A percentile compares a stretch with the other conserved stretches of the same genome.
Evolutionary conservation across 495 filamentous ascomycete genomes (phyloP).

Genomic region (Talaromyces liani): DNA sequence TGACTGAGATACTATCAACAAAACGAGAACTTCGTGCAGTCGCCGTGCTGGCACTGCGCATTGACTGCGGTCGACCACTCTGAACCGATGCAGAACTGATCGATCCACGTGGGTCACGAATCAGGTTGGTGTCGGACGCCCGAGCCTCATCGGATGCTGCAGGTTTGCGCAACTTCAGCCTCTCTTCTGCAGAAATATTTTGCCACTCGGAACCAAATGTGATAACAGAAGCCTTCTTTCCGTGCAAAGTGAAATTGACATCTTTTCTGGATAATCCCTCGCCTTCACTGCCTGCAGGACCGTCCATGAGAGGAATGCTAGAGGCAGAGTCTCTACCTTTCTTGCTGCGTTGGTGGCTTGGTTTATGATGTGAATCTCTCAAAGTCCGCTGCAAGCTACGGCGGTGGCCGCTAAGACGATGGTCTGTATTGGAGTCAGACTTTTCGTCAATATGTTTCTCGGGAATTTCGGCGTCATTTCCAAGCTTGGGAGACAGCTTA

Average conservation of each 20-base stretch:
- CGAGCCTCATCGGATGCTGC: constrained; percentile 39
- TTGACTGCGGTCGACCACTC: constrained; percentile 25
- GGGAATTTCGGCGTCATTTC: constrained; percentile 29
- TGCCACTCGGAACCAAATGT: constrained; percentile 91
- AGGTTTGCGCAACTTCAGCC: constrained; percentile 50
- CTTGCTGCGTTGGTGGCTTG: constrained; percentile 61
- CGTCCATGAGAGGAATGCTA: constrained; percentile 51
- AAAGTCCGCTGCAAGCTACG: constrained; percentile 93
- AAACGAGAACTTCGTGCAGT: constrained; percentile 25
- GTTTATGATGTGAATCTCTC: constrained; percentile 64
- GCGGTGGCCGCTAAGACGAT: constrained; percentile 55
- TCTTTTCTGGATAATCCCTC: constrained; percentile 70
- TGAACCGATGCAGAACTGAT: constrained; percentile 20
- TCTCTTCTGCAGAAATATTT: constrained; percentile 71
- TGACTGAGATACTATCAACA: constrained; percentile 15
- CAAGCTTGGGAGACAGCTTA: constrained; percentile 24
- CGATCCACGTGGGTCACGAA: constrained; percentile 26
- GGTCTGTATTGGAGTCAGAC: constrained; percentile 27
- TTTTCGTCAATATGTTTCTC: constrained; percentile 24
- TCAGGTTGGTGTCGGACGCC: constrained; percentile 27
- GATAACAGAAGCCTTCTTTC: constrained; percentile 94
- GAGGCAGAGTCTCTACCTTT: constrained; percentile 71
- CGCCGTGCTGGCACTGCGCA: constrained; percentile 31
- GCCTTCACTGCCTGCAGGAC: constrained; percentile 27
- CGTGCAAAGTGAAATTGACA: constrained; percentile 90